Percentiles rank a stretch among this genome's conserved stretches.
Conservation (phyloP, 768 basidiomycete species). For the Daedaleopsis nitida region DNA sequence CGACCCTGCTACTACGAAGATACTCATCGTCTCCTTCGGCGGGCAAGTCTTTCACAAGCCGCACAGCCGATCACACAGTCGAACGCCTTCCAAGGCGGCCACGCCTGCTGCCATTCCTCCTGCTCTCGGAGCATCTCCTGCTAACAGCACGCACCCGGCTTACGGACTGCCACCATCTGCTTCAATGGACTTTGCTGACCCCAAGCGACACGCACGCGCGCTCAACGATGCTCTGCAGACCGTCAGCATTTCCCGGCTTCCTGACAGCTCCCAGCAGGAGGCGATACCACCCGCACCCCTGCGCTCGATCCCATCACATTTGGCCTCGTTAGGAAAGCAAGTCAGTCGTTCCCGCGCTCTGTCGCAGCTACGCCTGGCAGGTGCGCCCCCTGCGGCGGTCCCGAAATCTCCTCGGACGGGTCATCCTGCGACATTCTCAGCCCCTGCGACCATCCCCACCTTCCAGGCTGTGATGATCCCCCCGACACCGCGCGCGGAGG, state of each 20-base stretch:
- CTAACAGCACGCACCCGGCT: not conserved
- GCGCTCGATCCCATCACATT: not conserved
- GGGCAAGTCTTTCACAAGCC: conserved; percentile 72
- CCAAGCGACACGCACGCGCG: conserved; percentile 13
- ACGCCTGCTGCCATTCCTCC: not conserved
- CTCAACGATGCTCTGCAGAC: conserved; percentile 22
- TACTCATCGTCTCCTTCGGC: conserved; percentile 80
- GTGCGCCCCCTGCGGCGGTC: conserved; percentile 27
- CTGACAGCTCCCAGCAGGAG: not conserved
- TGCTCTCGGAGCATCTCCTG: too few species aligned
- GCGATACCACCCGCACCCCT: not conserved
- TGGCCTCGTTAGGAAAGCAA: not conserved
- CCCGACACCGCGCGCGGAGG: conserved; percentile 36
- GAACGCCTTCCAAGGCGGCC: conserved; percentile 9
- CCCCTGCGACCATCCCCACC: conserved; percentile 18
- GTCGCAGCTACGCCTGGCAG: conserved; percentile 24
- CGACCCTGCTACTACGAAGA: conserved; percentile 49
- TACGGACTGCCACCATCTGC: not conserved
- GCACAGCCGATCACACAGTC: conserved; percentile 39
- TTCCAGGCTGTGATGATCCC: conserved; percentile 34
- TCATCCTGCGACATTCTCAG: conserved; percentile 1
- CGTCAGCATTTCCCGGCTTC: not conserved
- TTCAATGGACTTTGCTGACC: not conserved
- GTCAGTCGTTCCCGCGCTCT: conserved; percentile 7
- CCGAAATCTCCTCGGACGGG: conserved; percentile 20